Evolutionary conservation across 2,329 filamentous ascomycete genomes (phyloP), one percentile per base, ranked within the genome.

Genomic region (Aureobasidium musti): DNA sequence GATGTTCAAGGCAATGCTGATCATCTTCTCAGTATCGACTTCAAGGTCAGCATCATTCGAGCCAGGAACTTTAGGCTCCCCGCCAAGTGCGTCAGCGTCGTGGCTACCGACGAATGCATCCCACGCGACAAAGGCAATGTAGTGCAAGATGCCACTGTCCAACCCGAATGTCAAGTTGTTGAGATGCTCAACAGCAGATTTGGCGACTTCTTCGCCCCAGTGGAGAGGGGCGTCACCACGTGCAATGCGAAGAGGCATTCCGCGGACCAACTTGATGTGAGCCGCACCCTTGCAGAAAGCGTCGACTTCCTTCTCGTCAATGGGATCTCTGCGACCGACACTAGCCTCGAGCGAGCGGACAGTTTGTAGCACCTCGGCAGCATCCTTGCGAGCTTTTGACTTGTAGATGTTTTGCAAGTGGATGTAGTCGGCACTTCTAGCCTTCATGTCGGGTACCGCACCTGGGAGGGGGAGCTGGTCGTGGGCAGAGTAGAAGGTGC

Each of bases 361-460:
- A 14, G 79, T 86, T 14, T 82, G 79, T 2, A 92, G 79, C 2
- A 98, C 90, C 77, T 96, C 90, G 35, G 86, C 84, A 17, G 89
- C 81, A 73, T 99, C 95, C 73, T 85, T 81, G 39, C 90, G 87
- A 50, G 95, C 92, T 77, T 97, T 96, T 26, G 82, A 79, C 79
- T 96, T 97, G 85, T 98, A 99, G 68, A 98, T 87, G 72, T 91
- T 94, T 76, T 98, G 95, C 14, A 99, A 84, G 72, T 88, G 84
- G 71, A 99, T 89, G 79, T 99, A 99, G 69, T 96, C 90, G 66
- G 84, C 87, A 3, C 93, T 97, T 74, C 94, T 87, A 2, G 95
- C 92, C 81, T 99, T 99, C 95, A 99, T 99, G 77, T 99, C 95
- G 1, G 96, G 95, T 1, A 99, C 82, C 3, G 89, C 88, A 14